A percentile compares a stretch with the other conserved stretches of the same genome.
phyloP scores from a whole-genome alignment of 106 monocot species.

The Allium sativum region DNA sequence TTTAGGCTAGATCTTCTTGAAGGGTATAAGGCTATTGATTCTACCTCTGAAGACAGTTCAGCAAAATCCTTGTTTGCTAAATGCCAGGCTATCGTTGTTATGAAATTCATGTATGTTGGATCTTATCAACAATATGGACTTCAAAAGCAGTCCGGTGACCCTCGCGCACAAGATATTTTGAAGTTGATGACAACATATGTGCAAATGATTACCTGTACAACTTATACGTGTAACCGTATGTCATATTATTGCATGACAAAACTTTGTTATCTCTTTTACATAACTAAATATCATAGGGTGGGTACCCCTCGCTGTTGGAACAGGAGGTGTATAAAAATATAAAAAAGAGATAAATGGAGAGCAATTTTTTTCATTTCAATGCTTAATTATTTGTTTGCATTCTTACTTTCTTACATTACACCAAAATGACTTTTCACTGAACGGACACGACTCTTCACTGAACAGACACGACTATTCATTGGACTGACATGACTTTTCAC shows the following conservation, averaged over 20 bases:
- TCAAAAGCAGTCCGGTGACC: conserved; percentile 41
- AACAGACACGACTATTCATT: too few species aligned
- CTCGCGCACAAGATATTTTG: conserved; percentile 44
- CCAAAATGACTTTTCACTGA: too few species aligned
- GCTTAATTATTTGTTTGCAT: too few species aligned
- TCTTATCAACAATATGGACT: conserved; percentile 57
- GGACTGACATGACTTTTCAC: too few species aligned
- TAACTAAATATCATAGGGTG: conserved; percentile 12
- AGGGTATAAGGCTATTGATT: conserved; percentile 40
- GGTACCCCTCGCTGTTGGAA: too few species aligned
- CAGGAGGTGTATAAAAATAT: too few species aligned
- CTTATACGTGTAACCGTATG: not conserved
- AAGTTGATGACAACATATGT: conserved; percentile 37
- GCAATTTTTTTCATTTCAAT: too few species aligned
- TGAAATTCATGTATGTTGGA: conserved; percentile 62
- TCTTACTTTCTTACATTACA: too few species aligned
- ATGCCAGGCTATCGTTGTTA: conserved; percentile 46
- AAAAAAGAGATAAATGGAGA: too few species aligned
- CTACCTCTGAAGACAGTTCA: conserved; percentile 26
- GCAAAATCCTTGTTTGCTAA: conserved; percentile 37
- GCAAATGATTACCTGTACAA: not conserved
- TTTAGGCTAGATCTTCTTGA: conserved; percentile 21
- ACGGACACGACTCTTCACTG: too few species aligned
- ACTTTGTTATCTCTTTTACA: not conserved
- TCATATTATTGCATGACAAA: not conserved